Base-by-base conservation (phyloP, 768 basidiomycete species). In the Cytidiella melzeri region DNA sequence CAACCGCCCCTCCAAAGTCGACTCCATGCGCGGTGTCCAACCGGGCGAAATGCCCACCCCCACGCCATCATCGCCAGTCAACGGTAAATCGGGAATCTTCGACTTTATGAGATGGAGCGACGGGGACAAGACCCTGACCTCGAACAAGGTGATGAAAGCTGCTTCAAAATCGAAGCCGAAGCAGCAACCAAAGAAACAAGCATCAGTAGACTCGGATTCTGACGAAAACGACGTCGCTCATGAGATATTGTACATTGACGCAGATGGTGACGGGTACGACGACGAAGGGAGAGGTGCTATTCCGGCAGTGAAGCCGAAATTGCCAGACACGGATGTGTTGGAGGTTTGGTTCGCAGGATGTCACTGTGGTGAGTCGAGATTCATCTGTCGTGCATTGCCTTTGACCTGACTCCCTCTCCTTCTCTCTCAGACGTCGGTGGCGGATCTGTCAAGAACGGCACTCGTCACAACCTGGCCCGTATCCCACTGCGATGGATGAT, bases 281-380 rank as follows among this genome's bases (percentile, higher is more conserved):
- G 54, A 45, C 15, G 61, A 65, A 3, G 63, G 65, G 20, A 57
- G 61, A 15, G 34, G 3, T 34, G 9, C 30, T 7, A 34, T 34
- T 7, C 30, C 30, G 7, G 9, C 30, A 7, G 15, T 15, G 30
- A 7, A 5, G 43, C 21, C 12, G 10, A n/a, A 15, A 19, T 15
- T 27, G 13, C 41, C 40, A 15, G 39, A 61, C 44, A 88, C 87
- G 1, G 67, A 88, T 50, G 78, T 87, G 3, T 72, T 78, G 41
- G 87, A 91, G 55, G 88, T 91, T 1, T 90, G 88, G 87, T 91
- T 90, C 56, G 64, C 85, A 3, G 87, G 87, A 0, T 79, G 75
- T 56, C 87, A 89, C 55, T 77, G 77, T 41, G 85, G 87, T 85
- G 55, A 24, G 73, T 65, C n/a, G n/a, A n/a, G n/a, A n/a, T n/a